phyloP scores from a whole-genome alignment of 306 rosid species.

The Albizia julibrissin region DNA sequence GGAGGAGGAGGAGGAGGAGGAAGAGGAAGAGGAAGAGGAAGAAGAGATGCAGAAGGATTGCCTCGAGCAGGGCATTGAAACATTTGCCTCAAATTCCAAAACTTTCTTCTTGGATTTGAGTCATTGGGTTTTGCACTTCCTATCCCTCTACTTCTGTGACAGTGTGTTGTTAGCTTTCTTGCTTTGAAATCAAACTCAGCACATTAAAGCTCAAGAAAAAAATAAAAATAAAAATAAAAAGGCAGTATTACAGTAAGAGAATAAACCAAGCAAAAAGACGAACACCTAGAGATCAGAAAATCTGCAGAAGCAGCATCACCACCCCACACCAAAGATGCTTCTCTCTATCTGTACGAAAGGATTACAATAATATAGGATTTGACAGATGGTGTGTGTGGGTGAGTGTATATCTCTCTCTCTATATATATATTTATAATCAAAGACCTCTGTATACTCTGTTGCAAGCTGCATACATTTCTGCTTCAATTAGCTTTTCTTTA shows the following conservation, averaged over 20 bases:
- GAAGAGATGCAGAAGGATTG: slow-evolving; percentile 39
- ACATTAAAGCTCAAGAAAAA: not conserved
- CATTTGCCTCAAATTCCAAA: slow-evolving; percentile 66
- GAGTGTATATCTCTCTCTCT: too few species aligned
- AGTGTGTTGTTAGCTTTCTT: slow-evolving; percentile 44
- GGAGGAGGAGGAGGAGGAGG: slow-evolving; percentile 26
- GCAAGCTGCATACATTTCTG: slow-evolving; percentile 24
- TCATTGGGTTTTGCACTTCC: slow-evolving; percentile 51
- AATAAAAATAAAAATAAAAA: not conserved
- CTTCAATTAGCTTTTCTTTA: slow-evolving; percentile 33
- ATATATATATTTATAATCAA: not conserved
- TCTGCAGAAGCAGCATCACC: slow-evolving; percentile 36
- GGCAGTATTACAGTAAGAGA: not conserved
- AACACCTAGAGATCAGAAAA: slow-evolving; percentile 59
- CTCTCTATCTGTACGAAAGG: slow-evolving; percentile 41
- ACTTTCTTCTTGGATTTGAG: slow-evolving; percentile 48
- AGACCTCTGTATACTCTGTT: not conserved
- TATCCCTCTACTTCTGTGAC: slow-evolving; percentile 41
- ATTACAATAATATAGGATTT: slow-evolving; percentile 38
- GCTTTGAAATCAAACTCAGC: slow-evolving; percentile 53
- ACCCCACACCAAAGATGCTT: slow-evolving; percentile 54
- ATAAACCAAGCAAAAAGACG: slow-evolving; percentile 35
- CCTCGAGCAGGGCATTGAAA: slow-evolving; percentile 61
- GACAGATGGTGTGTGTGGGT: slow-evolving; percentile 22
- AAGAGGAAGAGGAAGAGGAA: slow-evolving; percentile 29